A percentile compares a stretch with the other conserved stretches of the same genome.
phyloP scores from a whole-genome alignment of 345 rosid genomes.

The Cardamine resedifolia region DNA sequence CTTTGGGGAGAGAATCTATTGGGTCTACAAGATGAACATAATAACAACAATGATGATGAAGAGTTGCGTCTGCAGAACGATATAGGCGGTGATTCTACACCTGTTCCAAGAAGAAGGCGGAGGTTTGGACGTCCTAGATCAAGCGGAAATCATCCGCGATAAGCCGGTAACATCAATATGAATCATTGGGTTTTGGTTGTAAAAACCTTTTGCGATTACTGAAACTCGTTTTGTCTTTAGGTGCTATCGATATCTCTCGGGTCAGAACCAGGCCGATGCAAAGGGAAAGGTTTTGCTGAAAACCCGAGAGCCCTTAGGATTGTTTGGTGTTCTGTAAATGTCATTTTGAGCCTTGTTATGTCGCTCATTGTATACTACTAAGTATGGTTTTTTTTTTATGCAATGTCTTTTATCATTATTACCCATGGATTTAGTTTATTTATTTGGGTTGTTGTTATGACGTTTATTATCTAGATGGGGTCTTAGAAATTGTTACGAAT shows the following conservation, averaged over 20 bases:
- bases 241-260: slow-evolving; percentile 29
- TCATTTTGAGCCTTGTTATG: slow-evolving; percentile 14
- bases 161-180: slow-evolving; percentile 45
- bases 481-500: background rate
- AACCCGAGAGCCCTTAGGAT: slow-evolving; percentile 35
- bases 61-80: slow-evolving; percentile 53
- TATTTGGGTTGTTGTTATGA: background rate
- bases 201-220: slow-evolving; percentile 15
- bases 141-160: slow-evolving; percentile 58
- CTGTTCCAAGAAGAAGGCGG: slow-evolving; percentile 65
- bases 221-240: slow-evolving; percentile 40
- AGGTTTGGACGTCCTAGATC: slow-evolving; percentile 72
- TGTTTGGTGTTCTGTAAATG: slow-evolving; percentile 32
- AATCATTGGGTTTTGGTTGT: slow-evolving; percentile 33
- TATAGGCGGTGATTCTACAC: slow-evolving; percentile 51
- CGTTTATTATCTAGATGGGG: background rate
- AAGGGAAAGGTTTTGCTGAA: slow-evolving; percentile 30
- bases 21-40: slow-evolving; percentile 69
- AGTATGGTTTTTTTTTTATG: slow-evolving; percentile 13
- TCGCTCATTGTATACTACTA: slow-evolving; percentile 20
- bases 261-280: slow-evolving; percentile 38
- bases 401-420: slow-evolving; percentile 10
- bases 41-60: slow-evolving; percentile 47
- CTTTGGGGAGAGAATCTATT: slow-evolving; percentile 93
- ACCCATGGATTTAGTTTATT: background rate